Percentiles rank a stretch among this genome's conserved stretches.
Conservation (phyloP, 352 stramenopile species). For the Pythium chondricola region DNA sequence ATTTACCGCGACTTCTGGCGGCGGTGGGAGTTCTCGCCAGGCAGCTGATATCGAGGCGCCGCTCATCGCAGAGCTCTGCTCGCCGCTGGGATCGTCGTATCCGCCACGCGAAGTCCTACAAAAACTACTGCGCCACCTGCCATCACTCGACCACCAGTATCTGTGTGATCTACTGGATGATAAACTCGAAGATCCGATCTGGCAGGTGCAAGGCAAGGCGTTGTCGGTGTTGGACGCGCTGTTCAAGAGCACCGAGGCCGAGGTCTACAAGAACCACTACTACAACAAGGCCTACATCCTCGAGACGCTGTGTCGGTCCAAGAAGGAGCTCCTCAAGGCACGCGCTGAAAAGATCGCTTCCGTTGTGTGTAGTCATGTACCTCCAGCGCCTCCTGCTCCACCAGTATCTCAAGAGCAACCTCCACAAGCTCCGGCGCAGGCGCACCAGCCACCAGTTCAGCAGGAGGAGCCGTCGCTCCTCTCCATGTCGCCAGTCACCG, state of each 20-base stretch:
- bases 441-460: background rate
- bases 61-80: slow-evolving; percentile 74
- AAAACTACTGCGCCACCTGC: slow-evolving; percentile 67
- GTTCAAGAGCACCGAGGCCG: slow-evolving; percentile 43
- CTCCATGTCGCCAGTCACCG: background rate
- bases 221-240: slow-evolving; percentile 67
- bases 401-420: background rate
- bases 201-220: slow-evolving; percentile 79
- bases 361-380: slow-evolving; percentile 23
- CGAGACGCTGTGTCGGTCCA: slow-evolving; percentile 45
- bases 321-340: slow-evolving; percentile 71
- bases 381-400: slow-evolving; percentile 13
- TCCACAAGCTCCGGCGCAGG: background rate
- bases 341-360: slow-evolving; percentile 63
- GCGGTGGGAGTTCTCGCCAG: slow-evolving; percentile 16
- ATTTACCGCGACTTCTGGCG: slow-evolving; percentile 30
- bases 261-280: slow-evolving; percentile 73
- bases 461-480: slow-evolving; percentile 2
- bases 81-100: slow-evolving; percentile 73
- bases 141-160: slow-evolving; percentile 78
- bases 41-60: slow-evolving; percentile 52
- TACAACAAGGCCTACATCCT: slow-evolving; percentile 37
- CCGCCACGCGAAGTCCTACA: slow-evolving; percentile 70
- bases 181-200: slow-evolving; percentile 77
- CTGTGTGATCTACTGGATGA: slow-evolving; percentile 79